Conservation (phyloP, 2,329 filamentous ascomycete species). For the Phoma sp. region DNA sequence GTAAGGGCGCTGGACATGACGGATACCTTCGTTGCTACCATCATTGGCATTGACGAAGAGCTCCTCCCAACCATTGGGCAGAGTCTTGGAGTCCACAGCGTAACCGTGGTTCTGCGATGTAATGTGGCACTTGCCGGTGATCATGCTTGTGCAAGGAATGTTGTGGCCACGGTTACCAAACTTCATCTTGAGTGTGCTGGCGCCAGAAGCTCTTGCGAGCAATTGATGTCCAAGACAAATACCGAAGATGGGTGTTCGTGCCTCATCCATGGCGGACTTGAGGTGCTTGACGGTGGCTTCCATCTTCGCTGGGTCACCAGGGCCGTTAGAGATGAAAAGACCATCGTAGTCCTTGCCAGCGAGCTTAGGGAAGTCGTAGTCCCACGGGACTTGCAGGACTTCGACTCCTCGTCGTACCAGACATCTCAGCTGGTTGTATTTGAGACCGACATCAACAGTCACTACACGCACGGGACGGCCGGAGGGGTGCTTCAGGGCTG, state of each 20-base stretch:
- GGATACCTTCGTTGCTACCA: slow-evolving; percentile 96
- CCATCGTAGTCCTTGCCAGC: slow-evolving; percentile 89
- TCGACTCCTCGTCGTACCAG: slow-evolving; percentile 90
- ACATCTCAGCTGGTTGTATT: slow-evolving; percentile 97
- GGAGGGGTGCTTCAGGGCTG: slow-evolving; percentile 82
- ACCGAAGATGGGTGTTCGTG: slow-evolving; percentile 87
- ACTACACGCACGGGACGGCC: slow-evolving; percentile 86
- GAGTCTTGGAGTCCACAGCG: slow-evolving; percentile 80
- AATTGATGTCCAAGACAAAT: slow-evolving; percentile 97
- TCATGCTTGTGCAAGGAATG: slow-evolving; percentile 94
- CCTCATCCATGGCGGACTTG: slow-evolving; percentile 74
- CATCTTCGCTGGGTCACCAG: slow-evolving; percentile 90
- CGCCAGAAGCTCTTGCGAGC: slow-evolving; percentile 85
- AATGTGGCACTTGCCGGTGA: slow-evolving; percentile 97
- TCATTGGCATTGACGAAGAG: slow-evolving; percentile 99
- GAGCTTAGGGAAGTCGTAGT: slow-evolving; percentile 84
- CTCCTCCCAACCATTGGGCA: slow-evolving; percentile 85
- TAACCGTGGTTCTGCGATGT: slow-evolving; percentile 99
- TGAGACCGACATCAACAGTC: slow-evolving; percentile 95
- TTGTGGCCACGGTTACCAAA: slow-evolving; percentile 99
- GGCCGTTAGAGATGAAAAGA: slow-evolving; percentile 96
- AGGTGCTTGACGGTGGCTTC: slow-evolving; percentile 81
- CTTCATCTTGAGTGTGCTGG: slow-evolving; percentile 93
- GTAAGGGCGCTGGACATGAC: slow-evolving; percentile 82
- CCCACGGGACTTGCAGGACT: slow-evolving; percentile 93